Conservation (phyloP, 768 basidiomycete genomes). For the Leccinum arenicola region DNA sequence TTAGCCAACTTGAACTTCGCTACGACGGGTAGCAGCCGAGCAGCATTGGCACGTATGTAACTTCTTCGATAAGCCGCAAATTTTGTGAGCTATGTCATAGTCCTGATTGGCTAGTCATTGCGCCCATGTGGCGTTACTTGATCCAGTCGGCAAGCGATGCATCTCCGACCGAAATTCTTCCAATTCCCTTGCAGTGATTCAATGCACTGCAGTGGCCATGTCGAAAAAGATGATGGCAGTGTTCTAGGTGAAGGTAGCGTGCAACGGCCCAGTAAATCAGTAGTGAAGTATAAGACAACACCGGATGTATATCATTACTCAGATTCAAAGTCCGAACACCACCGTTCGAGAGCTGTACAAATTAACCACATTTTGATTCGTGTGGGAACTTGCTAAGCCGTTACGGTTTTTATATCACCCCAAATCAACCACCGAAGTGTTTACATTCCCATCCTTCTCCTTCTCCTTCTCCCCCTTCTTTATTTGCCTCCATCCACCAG, state of each 20-base stretch:
- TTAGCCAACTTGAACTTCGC: not conserved
- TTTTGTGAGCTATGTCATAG: not conserved
- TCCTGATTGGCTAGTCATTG: not conserved
- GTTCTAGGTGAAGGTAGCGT: not conserved
- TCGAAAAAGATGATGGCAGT: not conserved
- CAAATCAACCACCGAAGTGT: not conserved
- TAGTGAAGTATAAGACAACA: not conserved
- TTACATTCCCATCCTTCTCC: conserved; percentile 4
- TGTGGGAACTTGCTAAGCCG: conserved; percentile 30
- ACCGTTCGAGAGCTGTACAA: not conserved
- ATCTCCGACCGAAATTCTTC: not conserved
- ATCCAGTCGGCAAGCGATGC: not conserved
- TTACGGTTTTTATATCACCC: conserved; percentile 17
- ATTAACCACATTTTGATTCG: conserved; percentile 5
- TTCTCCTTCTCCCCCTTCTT: conserved; percentile 4
- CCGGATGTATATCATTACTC: not conserved
- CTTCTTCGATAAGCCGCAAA: not conserved
- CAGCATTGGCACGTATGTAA: not conserved
- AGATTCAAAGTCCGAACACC: not conserved
- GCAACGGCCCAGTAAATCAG: not conserved
- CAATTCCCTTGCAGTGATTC: not conserved
- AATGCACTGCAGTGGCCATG: not conserved
- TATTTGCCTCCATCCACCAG: conserved; percentile 11
- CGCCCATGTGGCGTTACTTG: not conserved
- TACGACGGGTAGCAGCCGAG: not conserved